phyloP scores from a whole-genome alignment of 2,329 filamentous ascomycete genomes.

The Nemania sp. region DNA sequence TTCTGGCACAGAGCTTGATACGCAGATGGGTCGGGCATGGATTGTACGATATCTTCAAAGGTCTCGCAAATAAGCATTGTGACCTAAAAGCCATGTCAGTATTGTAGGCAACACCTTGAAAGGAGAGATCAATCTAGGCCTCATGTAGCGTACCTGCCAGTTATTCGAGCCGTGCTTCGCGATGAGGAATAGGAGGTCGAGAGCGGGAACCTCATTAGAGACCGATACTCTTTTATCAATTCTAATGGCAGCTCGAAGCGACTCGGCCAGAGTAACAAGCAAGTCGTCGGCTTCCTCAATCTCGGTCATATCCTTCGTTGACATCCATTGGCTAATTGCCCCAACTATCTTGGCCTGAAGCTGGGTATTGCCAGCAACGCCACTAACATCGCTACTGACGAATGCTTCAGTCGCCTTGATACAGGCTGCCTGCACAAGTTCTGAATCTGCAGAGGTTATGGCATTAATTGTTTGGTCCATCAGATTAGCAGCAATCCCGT shows the following conservation, averaged over 20 bases:
- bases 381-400: slow-evolving; percentile 60
- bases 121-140: neutral
- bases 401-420: slow-evolving; percentile 85
- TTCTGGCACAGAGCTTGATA: slow-evolving; percentile 86
- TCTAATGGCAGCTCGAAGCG: slow-evolving; percentile 83
- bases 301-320: slow-evolving; percentile 82
- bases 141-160: slow-evolving; percentile 70
- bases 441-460: slow-evolving; percentile 80
- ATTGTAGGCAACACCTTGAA: neutral
- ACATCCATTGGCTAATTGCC: slow-evolving; percentile 80
- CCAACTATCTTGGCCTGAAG: slow-evolving; percentile 60
- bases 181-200: slow-evolving; percentile 87
- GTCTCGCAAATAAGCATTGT: slow-evolving; percentile 88
- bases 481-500: slow-evolving; percentile 71
- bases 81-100: slow-evolving; percentile 57
- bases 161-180: slow-evolving; percentile 90
- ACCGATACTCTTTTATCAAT: slow-evolving; percentile 82
- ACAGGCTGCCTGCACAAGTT: slow-evolving; percentile 92
- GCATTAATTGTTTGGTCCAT: slow-evolving; percentile 80
- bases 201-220: slow-evolving; percentile 76
- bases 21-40: slow-evolving; percentile 73
- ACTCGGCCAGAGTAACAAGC: slow-evolving; percentile 88
- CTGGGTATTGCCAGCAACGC: slow-evolving; percentile 69
- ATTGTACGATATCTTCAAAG: slow-evolving; percentile 86
- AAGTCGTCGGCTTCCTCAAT: slow-evolving; percentile 91